Base-by-base conservation (phyloP, 495 filamentous ascomycete genomes). In the Aspergillus haitiensis region DNA sequence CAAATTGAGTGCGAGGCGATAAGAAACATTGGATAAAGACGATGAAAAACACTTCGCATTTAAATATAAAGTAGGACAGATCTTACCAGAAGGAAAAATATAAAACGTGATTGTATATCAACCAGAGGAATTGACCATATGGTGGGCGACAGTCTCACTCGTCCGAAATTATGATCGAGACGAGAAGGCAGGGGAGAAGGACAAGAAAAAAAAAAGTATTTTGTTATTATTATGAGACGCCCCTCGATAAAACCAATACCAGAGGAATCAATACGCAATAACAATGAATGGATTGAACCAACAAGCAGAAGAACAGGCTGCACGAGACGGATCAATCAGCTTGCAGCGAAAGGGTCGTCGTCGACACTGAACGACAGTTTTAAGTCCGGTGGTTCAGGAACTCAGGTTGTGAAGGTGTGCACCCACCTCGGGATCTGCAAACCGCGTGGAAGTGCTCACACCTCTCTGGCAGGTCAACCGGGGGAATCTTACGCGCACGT, bases 381-480 rank as follows among this genome's bases (percentile, higher is more conserved):
- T 31, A 45, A 47, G 40, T 35, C 33, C 37, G 51, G 39, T 51
- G 48, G 48, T n/a, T 51, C 48, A 51, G 48, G 48, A 51, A 54
- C 45, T 40, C 46, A 52, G 36, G 21, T 27, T 27, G 21, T 27
- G 45, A 35, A 44, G 40, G 27, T 52, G 56, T 48, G 52, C 55
- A 39, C 44, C 53, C 60, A 37, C 56, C 51, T 51, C 55, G 56
- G 52, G 61, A 64, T 64, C 61, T 59, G 53, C 61, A 60, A 48
- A 45, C 56, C 46, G 45, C 56, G 40, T 46, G 27, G 27, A 50
- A 11, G 34, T 46, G 50, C 40, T 42, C 35, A 32, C 54, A 56
- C 54, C 37, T 18, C 36, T 21, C 46, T 52, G 45, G 54, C 37
- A 52, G 59, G 52, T 37, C 36, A 54, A 44, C 48, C 9, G 31